These are phyloP conservation scores for Xylaria sp. DNA, from an alignment of 2,329 filamentous ascomycete species.

Conservation along the genomic window DNA sequence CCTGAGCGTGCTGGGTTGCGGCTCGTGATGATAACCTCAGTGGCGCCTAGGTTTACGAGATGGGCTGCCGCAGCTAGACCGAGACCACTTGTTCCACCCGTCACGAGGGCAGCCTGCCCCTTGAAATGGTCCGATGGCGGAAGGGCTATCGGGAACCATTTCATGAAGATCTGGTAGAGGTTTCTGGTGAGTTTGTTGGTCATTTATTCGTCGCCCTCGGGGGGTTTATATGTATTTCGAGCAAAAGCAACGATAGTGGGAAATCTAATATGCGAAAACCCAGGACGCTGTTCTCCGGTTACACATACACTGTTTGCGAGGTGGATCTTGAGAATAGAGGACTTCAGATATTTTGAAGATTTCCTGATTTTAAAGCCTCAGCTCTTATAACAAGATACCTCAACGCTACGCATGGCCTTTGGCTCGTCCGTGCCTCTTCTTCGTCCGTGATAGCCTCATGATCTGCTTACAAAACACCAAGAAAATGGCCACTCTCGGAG, in stretches of 20 bases:
- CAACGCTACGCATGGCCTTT: background rate
- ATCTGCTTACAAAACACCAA: conserved; percentile 24
- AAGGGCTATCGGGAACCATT: conserved; percentile 44
- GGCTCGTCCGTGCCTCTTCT: conserved; percentile 11
- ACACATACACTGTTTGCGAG: background rate
- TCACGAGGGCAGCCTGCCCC: conserved; percentile 53
- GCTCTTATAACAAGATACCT: conserved; percentile 1
- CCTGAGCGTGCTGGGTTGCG: conserved; percentile 53
- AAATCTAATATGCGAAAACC: background rate
- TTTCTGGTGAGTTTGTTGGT: conserved; percentile 15
- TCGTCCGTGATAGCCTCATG: conserved; percentile 21
- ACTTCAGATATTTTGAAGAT: background rate
- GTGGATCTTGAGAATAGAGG: background rate
- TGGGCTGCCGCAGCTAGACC: conserved; percentile 56
- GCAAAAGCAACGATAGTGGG: background rate
- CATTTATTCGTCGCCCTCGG: conserved; percentile 27
- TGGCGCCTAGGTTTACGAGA: conserved; percentile 55
- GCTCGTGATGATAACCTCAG: conserved; percentile 55
- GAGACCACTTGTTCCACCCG: conserved; percentile 56
- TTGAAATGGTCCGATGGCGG: conserved; percentile 42
- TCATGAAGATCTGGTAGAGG: conserved; percentile 44
- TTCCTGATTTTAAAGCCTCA: background rate
- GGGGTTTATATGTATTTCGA: background rate
- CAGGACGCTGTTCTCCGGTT: background rate
- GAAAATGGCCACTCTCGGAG: background rate